Evolutionary conservation across 2,329 filamentous ascomycete genomes (phyloP), one percentile per base, ranked within the genome.

Genomic region (Paraphoma sp.): DNA sequence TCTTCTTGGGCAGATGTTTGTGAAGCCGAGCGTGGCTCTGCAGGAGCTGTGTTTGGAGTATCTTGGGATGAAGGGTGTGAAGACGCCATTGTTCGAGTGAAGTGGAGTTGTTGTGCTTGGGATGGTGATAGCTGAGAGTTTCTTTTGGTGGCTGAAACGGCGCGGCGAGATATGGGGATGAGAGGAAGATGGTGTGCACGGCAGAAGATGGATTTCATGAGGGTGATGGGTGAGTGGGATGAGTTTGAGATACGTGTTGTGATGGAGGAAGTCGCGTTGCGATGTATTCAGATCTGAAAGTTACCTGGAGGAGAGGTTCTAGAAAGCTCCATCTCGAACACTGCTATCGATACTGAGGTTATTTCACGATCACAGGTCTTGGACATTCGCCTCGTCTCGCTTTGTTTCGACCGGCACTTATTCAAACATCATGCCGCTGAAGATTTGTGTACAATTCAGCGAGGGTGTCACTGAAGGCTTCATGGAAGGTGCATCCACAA

Each of bases 321-420:
- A 41, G 42, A 52, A 46, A 45, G 41, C 41, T 51, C 48, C n/a
- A 51, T 36, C 33, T 14, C 33, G 33, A 36, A 7, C 33, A 36
- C 33, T 36, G 3, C 33, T 10, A 7, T 10, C 14, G 6, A 36
- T 3, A 14, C 33, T 14, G 23, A 23, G 23, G 5, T 23, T 23
- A 23, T 23, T 23, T 23, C 23, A 23, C 23, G 23, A 23, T 23
- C 23, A 23, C 2, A 23, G 23, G 23, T 23, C 23, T 23, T 23
- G 23, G 23, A 23, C 23, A 23, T 23, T 23, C 23, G 23, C 2
- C 23, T 23, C 23, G 23, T 5, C 23, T 23, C 23, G 23, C 23
- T 23, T 23, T 23, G 23, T 23, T 5, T 23, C 23, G 23, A 23
- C 23, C 23, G 23, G 23, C 23, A 23, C 23, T 2, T 23, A 23